Conservation (phyloP, 116 monocot genomes). For the Phalaenopsis hybrid region DNA sequence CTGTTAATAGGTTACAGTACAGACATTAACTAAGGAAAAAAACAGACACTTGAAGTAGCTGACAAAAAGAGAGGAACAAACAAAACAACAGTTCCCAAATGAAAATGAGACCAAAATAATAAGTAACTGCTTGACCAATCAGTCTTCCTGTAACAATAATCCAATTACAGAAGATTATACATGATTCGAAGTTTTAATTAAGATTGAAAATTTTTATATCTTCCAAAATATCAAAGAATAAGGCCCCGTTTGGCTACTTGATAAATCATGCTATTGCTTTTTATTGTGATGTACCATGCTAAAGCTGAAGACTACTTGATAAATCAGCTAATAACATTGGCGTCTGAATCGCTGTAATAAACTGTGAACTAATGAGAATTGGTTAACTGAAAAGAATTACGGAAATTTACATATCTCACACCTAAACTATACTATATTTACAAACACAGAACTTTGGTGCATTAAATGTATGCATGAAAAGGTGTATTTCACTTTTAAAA, state of each 20-base stretch:
- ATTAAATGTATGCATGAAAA: too few relatives aligned
- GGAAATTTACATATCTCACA: too few relatives aligned
- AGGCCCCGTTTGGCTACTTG: not conserved
- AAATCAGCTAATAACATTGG: not conserved
- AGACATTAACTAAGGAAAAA: not conserved
- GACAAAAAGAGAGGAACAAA: not conserved
- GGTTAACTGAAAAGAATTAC: not conserved
- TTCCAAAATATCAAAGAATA: not conserved
- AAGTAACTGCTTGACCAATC: not conserved
- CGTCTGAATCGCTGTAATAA: not conserved
- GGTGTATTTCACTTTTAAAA: too few relatives aligned
- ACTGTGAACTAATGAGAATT: too few relatives aligned
- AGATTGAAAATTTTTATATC: not conserved
- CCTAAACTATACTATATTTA: too few relatives aligned
- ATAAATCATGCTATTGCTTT: not conserved
- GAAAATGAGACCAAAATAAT: not conserved
- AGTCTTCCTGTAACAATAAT: not conserved
- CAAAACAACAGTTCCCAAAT: not conserved
- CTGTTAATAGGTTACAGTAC: not conserved
- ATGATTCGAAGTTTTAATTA: not conserved
- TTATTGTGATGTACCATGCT: not conserved
- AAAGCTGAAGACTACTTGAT: not conserved
- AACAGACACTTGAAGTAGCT: not conserved
- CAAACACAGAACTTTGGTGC: too few relatives aligned
- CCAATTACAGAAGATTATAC: not conserved